Conservation (phyloP, 257 asterid genomes). For the Solanum medicagineum region DNA sequence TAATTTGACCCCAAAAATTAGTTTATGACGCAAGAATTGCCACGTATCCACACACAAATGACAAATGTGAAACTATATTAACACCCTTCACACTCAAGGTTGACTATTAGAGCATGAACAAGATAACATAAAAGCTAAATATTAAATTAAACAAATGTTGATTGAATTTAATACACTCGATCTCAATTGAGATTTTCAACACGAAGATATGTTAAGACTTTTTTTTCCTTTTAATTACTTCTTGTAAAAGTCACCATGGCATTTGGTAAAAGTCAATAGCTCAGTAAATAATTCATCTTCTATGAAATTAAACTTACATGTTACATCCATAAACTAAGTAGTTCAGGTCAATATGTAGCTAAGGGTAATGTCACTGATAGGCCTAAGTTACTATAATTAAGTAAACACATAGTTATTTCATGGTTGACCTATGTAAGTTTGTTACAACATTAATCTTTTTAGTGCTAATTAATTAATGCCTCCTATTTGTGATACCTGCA, state of each 20-base stretch:
- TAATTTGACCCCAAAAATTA: too few relatives aligned
- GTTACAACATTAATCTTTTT: not conserved
- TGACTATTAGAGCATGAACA: too few relatives aligned
- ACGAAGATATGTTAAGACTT: too few relatives aligned
- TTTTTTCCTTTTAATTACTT: not conserved
- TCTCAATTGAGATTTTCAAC: too few relatives aligned
- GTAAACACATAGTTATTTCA: not conserved
- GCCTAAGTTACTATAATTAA: not conserved
- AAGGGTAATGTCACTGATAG: not conserved
- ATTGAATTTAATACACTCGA: too few relatives aligned
- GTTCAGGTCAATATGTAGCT: conserved; percentile 1
- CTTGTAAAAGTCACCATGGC: not conserved
- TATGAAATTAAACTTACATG: not conserved
- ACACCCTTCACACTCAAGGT: too few relatives aligned
- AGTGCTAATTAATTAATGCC: not conserved
- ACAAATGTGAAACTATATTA: not conserved
- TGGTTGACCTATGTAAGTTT: not conserved
- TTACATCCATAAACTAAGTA: not conserved
- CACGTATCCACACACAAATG: not conserved
- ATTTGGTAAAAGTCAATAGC: not conserved
- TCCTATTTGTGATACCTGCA: not conserved
- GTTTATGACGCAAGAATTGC: too few relatives aligned
- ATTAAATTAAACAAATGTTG: too few relatives aligned
- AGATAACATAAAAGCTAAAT: too few relatives aligned
- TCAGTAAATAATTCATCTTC: not conserved